Conservation (phyloP, 371 early-diverging fungal species). For the Mortierella sp. region DNA sequence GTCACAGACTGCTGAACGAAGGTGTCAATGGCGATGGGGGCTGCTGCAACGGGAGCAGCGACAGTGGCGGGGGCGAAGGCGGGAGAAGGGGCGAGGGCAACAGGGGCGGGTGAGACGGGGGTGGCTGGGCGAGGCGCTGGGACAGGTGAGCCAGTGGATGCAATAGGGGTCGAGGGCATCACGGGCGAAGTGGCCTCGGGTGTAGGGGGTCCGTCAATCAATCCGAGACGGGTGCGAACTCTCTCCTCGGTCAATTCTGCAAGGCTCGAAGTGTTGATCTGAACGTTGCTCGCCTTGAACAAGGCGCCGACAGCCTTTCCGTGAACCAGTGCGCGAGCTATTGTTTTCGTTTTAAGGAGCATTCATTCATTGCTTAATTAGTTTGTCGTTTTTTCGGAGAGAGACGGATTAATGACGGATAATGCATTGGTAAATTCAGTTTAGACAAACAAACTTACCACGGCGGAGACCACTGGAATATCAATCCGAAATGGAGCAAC, state of each 20-base stretch:
- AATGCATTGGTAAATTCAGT: background rate
- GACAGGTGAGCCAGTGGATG: slow-evolving; percentile 24
- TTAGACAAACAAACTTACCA: slow-evolving; percentile 22
- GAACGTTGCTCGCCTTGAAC: slow-evolving; percentile 68
- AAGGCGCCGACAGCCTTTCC: slow-evolving; percentile 75
- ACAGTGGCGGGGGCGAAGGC: slow-evolving; percentile 22
- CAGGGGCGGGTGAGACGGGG: slow-evolving; percentile 57
- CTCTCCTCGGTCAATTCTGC: slow-evolving; percentile 59
- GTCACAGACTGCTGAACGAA: slow-evolving; percentile 22
- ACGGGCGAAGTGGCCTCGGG: slow-evolving; percentile 40
- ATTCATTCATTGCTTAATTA: background rate
- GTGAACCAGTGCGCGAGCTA: slow-evolving; percentile 81
- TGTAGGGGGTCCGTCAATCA: slow-evolving; percentile 35
- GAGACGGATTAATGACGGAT: background rate
- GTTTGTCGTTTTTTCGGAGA: background rate
- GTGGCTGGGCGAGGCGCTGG: slow-evolving; percentile 46
- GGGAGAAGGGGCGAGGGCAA: slow-evolving; percentile 50
- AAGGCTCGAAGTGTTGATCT: slow-evolving; percentile 65
- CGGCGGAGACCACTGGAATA: slow-evolving; percentile 45
- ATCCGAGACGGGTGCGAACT: slow-evolving; percentile 58
- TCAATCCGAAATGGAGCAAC: background rate
- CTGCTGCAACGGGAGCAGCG: slow-evolving; percentile 13
- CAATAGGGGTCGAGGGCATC: slow-evolving; percentile 46
- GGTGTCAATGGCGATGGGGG: slow-evolving; percentile 32
- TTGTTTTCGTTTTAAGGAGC: slow-evolving; percentile 1